These are phyloP conservation scores for Boletus barrowsii DNA, from an alignment of 768 basidiomycete genomes.

Conservation along the genomic window DNA sequence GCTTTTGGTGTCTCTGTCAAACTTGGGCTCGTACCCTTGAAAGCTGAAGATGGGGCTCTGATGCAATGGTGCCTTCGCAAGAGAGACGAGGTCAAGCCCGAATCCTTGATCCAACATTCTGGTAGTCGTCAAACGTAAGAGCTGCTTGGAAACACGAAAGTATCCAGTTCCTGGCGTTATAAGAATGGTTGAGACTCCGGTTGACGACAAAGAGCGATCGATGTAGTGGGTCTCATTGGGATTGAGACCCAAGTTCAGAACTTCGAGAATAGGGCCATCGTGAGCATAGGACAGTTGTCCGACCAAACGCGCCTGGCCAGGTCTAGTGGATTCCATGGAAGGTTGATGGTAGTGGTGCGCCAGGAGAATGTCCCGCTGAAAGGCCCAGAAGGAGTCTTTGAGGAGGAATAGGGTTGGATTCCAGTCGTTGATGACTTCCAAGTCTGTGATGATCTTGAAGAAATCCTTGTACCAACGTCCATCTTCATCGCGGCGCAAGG, in stretches of 20 bases:
- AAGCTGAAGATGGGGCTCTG: conserved; percentile 94
- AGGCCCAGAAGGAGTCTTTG: conserved; percentile 87
- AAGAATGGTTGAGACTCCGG: conserved; percentile 78
- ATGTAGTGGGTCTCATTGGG: conserved; percentile 94
- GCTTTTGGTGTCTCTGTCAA: conserved; percentile 47
- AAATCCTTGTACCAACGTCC: conserved; percentile 92
- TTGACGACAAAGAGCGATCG: conserved; percentile 88
- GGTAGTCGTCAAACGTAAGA: conserved; percentile 88
- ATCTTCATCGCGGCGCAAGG: conserved; percentile 70
- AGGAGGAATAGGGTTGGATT: conserved; percentile 80
- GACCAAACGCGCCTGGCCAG: conserved; percentile 61
- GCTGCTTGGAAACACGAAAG: conserved; percentile 86
- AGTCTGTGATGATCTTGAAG: conserved; percentile 91
- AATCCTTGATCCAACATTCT: conserved; percentile 94
- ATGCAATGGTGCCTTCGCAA: conserved; percentile 90
- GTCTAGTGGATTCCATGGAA: conserved; percentile 42
- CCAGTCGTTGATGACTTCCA: conserved; percentile 88
- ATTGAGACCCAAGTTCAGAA: conserved; percentile 88
- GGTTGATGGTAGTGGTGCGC: conserved; percentile 86
- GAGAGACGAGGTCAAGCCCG: conserved; percentile 79
- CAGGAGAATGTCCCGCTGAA: conserved; percentile 87
- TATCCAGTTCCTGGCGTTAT: conserved; percentile 94
- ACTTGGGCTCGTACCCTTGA: conserved; percentile 57
- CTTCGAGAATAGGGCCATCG: conserved; percentile 94
- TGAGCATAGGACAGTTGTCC: conserved; percentile 84